Conservation (phyloP, 768 basidiomycete species). For the Fomitopsis pulvina region DNA sequence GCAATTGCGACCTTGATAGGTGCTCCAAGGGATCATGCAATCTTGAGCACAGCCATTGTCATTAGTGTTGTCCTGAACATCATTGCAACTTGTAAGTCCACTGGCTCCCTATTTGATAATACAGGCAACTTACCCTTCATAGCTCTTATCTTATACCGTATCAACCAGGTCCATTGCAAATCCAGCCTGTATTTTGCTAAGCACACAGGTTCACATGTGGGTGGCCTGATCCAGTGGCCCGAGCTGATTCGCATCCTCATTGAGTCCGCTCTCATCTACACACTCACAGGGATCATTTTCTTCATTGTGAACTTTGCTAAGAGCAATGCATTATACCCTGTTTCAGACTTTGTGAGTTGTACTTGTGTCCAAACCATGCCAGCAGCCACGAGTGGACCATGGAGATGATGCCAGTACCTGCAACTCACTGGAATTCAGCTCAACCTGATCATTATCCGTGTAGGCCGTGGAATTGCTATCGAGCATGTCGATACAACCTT, state of each 20-base stretch:
- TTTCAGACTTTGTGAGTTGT: not conserved
- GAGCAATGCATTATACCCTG: not conserved
- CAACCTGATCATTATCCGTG: slow-evolving; percentile 3
- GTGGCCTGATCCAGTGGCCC: not conserved
- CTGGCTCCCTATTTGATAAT: too few relatives aligned
- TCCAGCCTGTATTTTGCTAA: not conserved
- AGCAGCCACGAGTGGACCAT: not conserved
- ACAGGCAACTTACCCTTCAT: not conserved
- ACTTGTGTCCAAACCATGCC: not conserved
- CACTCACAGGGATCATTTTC: not conserved
- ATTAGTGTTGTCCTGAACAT: not conserved
- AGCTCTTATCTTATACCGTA: not conserved
- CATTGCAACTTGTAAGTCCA: not conserved
- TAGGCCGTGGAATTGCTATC: not conserved
- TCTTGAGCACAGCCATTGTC: not conserved
- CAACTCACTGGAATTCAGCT: not conserved
- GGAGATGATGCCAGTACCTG: not conserved
- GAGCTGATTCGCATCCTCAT: not conserved
- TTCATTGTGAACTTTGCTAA: not conserved
- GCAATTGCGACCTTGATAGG: not conserved
- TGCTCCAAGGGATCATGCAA: not conserved
- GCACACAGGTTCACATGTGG: not conserved
- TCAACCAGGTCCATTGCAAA: not conserved
- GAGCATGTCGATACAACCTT: not conserved
- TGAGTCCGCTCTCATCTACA: not conserved